These are phyloP conservation scores for Santalum album DNA, from an alignment of 164 flowering plant genomes.

Conservation along the genomic window DNA sequence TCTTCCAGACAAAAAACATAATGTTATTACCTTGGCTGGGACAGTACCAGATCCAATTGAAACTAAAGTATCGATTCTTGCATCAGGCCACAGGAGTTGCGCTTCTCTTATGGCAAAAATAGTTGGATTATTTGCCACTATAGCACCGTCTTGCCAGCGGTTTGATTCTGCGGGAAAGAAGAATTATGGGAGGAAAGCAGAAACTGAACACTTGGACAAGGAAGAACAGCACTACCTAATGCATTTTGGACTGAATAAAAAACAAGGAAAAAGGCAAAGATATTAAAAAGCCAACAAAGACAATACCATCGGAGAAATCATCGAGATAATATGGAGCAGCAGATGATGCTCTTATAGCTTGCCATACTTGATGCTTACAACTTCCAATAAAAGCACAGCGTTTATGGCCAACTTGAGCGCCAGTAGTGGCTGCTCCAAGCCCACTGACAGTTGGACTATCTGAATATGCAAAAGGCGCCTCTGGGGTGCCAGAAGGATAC, in stretches of 20 bases:
- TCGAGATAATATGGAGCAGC: conserved; percentile 99
- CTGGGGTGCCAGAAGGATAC: conserved; percentile 94
- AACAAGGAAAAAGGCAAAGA: neutral
- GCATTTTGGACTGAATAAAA: neutral
- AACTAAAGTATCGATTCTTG: conserved; percentile 78
- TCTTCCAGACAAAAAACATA: neutral
- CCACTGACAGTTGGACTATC: conserved; percentile 50
- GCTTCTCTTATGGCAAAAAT: conserved; percentile 95
- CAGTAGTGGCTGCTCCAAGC: conserved; percentile 34
- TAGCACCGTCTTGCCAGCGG: conserved; percentile 99
- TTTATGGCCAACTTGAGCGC: conserved; percentile 51
- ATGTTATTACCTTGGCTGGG: conserved; percentile 65
- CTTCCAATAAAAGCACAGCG: conserved; percentile 87
- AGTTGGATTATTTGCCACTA: conserved; percentile 97
- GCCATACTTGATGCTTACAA: conserved; percentile 92
- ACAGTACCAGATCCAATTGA: conserved; percentile 96
- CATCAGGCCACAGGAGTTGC: conserved; percentile 96
- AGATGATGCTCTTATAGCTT: conserved; percentile 98
- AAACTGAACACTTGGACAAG: neutral
- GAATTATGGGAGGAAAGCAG: neutral
- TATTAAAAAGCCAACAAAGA: neutral
- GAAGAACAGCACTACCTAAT: neutral
- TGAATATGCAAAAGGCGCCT: conserved; percentile 42
- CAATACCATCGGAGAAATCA: conserved; percentile 89
- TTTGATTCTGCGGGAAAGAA: conserved; percentile 35